phyloP scores from a whole-genome alignment of 2,329 filamentous ascomycete genomes.

The Paecilomyces sp. region DNA sequence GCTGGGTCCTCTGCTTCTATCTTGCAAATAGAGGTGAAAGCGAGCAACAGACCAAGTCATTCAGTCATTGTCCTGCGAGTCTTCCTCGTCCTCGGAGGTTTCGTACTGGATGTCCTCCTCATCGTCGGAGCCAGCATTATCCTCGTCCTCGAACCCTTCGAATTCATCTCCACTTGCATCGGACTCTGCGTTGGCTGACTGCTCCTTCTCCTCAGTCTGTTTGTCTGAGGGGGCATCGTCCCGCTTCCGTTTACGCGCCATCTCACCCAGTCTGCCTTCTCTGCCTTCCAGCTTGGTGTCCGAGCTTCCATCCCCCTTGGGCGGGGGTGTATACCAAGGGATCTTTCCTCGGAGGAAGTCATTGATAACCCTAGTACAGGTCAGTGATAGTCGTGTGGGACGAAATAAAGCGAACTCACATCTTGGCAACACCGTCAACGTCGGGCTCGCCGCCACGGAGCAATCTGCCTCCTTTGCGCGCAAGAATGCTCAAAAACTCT shows the following conservation, averaged over 20 bases:
- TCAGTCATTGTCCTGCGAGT: conserved; percentile 18
- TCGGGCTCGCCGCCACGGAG: conserved; percentile 92
- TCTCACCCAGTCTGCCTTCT: conserved; percentile 75
- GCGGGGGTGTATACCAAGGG: conserved; percentile 88
- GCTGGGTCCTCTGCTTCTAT: not conserved
- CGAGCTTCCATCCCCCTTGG: conserved; percentile 47
- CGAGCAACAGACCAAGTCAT: not conserved
- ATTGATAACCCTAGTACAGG: conserved; percentile 61
- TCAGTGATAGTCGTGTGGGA: not conserved
- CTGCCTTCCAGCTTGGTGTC: conserved; percentile 57
- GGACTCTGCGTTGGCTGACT: conserved; percentile 24
- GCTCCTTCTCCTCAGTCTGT: conserved; percentile 25
- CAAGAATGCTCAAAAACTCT: conserved; percentile 79
- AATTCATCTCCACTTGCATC: conserved; percentile 31
- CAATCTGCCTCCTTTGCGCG: conserved; percentile 77
- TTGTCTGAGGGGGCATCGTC: conserved; percentile 40
- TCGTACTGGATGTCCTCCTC: conserved; percentile 4
- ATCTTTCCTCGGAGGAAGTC: conserved; percentile 94
- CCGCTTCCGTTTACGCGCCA: conserved; percentile 70
- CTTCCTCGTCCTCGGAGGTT: not conserved
- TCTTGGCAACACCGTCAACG: conserved; percentile 89
- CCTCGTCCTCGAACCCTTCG: conserved; percentile 37
- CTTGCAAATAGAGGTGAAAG: not conserved
- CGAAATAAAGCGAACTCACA: conserved; percentile 28
- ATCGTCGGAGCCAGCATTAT: conserved; percentile 24